Evolutionary conservation across 371 early-diverging fungal genomes (phyloP).

Genomic region (Mortierella sp.): DNA sequence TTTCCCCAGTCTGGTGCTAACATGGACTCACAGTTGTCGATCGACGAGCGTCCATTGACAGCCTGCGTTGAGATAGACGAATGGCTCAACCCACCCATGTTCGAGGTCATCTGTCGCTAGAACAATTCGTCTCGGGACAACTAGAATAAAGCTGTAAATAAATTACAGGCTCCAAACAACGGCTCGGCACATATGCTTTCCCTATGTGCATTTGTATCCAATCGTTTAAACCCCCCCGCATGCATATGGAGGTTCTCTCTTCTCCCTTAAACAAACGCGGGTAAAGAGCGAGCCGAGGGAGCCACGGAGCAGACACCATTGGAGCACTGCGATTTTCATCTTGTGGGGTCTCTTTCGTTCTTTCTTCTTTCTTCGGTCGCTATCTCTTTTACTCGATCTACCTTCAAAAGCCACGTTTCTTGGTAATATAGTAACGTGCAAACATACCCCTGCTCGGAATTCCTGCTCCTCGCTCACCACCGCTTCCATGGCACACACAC

Average conservation of each 20-base stretch:
- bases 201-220: too few species aligned
- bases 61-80: constrained; percentile 53
- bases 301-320: too few species aligned
- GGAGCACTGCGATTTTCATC: background rate
- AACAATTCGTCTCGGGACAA: background rate
- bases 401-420: background rate
- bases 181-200: constrained; percentile 1
- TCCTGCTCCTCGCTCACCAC: constrained; percentile 1
- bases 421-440: too few species aligned
- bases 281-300: constrained; percentile 1
- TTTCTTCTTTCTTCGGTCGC: background rate
- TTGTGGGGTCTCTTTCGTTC: background rate
- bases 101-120: constrained; percentile 41
- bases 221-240: too few species aligned
- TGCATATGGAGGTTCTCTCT: too few species aligned
- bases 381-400: constrained; percentile 5
- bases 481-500: constrained; percentile 36
- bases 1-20: background rate
- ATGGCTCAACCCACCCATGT: constrained; percentile 40
- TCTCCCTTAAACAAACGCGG: background rate
- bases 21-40: background rate
- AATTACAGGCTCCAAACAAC: background rate
- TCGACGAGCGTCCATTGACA: constrained; percentile 41
- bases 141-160: background rate
- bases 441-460: too few species aligned